Conservation (phyloP, 1,139 yeast species). For the Hanseniaspora gamundiae region DNA sequence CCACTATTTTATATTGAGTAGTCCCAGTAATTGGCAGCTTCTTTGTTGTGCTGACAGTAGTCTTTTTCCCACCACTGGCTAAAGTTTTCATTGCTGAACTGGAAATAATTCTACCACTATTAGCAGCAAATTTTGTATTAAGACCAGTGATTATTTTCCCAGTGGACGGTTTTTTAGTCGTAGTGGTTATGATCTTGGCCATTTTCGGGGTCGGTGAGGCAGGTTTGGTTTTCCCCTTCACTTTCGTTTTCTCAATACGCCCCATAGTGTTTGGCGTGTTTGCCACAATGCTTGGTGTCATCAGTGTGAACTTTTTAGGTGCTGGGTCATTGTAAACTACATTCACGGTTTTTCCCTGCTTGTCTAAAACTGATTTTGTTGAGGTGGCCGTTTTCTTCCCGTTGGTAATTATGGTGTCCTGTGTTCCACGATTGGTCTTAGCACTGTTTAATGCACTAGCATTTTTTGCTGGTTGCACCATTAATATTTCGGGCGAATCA, state of each 20-base stretch:
- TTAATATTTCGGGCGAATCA: neutral
- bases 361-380: neutral
- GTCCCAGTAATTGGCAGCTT: neutral
- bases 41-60: no score
- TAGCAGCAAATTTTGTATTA: neutral
- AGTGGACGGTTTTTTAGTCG: neutral
- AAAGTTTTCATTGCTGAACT: no score
- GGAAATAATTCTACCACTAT: no score
- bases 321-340: neutral
- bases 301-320: neutral
- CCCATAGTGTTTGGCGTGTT: neutral
- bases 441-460: neutral
- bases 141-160: neutral
- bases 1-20: neutral
- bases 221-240: neutral
- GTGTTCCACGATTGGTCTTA: neutral
- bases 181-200: neutral
- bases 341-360: neutral
- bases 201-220: neutral
- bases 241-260: neutral
- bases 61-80: no score
- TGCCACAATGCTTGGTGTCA: neutral
- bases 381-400: neutral
- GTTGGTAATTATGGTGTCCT: neutral
- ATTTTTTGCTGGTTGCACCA: neutral